Percentiles rank a stretch among this genome's conserved stretches.
phyloP scores from a whole-genome alignment of 805 yeast genomes.

The Jamesozyma rosinii region DNA sequence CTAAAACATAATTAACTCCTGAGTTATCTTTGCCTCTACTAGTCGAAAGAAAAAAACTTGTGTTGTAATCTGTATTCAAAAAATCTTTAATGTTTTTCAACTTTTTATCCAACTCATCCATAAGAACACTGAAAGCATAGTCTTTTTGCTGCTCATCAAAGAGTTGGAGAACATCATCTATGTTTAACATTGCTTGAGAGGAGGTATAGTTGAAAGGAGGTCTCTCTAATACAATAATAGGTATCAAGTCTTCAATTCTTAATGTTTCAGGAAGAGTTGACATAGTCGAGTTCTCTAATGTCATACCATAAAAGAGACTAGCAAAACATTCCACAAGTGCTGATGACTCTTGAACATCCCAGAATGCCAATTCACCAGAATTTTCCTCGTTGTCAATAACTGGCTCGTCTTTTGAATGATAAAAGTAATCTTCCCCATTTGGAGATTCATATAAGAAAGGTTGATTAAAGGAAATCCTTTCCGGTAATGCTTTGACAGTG shows the following conservation, averaged over 20 bases:
- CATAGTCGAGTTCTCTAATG: conserved; percentile 46
- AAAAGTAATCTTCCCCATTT: conserved; percentile 33
- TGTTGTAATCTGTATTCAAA: conserved; percentile 12
- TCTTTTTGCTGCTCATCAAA: conserved; percentile 48
- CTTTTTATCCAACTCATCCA: conserved; percentile 29
- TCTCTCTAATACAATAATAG: conserved; percentile 40
- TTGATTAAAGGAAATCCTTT: conserved; percentile 31
- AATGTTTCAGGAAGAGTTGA: conserved; percentile 31
- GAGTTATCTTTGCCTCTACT: conserved; percentile 10
- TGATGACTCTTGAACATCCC: conserved; percentile 45
- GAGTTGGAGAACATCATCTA: conserved; percentile 45
- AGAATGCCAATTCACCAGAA: conserved; percentile 35
- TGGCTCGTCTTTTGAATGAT: conserved; percentile 35
- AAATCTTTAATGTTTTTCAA: conserved; percentile 28
- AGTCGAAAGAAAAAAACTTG: conserved; percentile 23
- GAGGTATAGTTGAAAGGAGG: conserved; percentile 54
- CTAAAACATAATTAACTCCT: conserved; percentile 11
- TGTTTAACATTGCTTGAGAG: conserved; percentile 45
- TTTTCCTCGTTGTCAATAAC: conserved; percentile 37
- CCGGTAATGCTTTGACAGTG: conserved; percentile 41
- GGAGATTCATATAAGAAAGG: conserved; percentile 36
- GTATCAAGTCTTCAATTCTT: conserved; percentile 38
- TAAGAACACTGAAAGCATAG: conserved; percentile 35
- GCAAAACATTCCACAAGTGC: conserved; percentile 43
- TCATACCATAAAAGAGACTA: conserved; percentile 39